Percentiles rank a stretch among this genome's conserved stretches.
Evolutionary conservation across 345 rosid genomes (phyloP).

Genomic region (Noccaea bulbosa): DNA sequence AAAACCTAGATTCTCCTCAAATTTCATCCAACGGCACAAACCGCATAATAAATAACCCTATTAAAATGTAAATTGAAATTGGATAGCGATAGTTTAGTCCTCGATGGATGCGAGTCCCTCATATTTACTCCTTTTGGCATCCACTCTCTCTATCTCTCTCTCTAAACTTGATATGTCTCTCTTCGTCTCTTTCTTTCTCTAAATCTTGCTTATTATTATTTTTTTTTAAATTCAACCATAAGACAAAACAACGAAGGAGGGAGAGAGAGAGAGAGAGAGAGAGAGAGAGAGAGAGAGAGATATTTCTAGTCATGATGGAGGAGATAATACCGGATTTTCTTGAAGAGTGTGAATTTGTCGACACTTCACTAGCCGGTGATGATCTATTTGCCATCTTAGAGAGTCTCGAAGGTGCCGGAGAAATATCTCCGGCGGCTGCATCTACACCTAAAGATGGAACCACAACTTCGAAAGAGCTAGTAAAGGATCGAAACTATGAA

Average conservation of each 20-base stretch:
- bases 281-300: constrained; percentile 2
- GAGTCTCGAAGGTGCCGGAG: constrained; percentile 63
- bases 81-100: constrained; percentile 76
- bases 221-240: constrained; percentile 10
- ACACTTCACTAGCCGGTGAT: constrained; percentile 58
- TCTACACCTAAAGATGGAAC: constrained; percentile 49
- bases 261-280: constrained; percentile 25
- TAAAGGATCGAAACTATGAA: constrained; percentile 27
- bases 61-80: constrained; percentile 29
- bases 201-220: constrained; percentile 11
- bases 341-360: constrained; percentile 58
- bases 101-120: constrained; percentile 49
- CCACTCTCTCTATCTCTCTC: constrained; percentile 13
- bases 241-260: constrained; percentile 26
- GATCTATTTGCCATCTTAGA: constrained; percentile 81
- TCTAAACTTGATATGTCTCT: constrained; percentile 33
- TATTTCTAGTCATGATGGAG: constrained; percentile 47
- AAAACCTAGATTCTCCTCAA: constrained; percentile 45
- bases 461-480: constrained; percentile 29
- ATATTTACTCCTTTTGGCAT: constrained; percentile 51
- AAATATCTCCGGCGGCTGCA: constrained; percentile 51
- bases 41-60: constrained; percentile 39
- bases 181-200: constrained; percentile 27
- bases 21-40: constrained; percentile 45
- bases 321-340: constrained; percentile 54